Evolutionary conservation across 352 stramenopile species (phyloP).

Genomic region (Globisporangium paddicum): DNA sequence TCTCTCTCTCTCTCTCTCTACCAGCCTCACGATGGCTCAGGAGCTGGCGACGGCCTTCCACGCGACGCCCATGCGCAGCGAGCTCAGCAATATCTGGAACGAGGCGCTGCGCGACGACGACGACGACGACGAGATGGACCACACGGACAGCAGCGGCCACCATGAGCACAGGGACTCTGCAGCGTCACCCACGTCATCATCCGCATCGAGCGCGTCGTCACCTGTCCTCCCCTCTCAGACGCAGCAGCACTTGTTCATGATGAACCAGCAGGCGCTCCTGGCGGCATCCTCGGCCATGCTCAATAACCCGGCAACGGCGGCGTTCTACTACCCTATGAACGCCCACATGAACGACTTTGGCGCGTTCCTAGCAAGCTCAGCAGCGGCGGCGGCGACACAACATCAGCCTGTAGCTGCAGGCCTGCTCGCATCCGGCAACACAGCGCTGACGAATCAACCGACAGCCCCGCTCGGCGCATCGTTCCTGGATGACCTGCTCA

Average conservation of each 20-base stretch:
- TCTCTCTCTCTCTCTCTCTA: not conserved
- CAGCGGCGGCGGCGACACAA: not conserved
- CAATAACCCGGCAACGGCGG: not conserved
- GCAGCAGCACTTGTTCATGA: not conserved
- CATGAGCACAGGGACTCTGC: not conserved
- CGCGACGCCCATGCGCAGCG: slow-evolving; percentile 8
- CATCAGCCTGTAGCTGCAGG: not conserved
- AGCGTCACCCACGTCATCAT: slow-evolving; percentile 4
- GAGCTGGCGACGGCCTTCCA: slow-evolving; percentile 12
- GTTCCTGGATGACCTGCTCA: slow-evolving; percentile 46
- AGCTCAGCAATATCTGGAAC: slow-evolving; percentile 12
- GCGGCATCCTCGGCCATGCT: not conserved
- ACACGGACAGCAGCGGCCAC: not conserved
- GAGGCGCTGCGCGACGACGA: slow-evolving; percentile 7
- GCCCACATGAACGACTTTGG: slow-evolving; percentile 25
- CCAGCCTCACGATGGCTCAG: slow-evolving; percentile 3
- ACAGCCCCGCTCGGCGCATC: not conserved
- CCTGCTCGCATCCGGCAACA: not conserved
- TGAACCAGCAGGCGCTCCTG: slow-evolving; percentile 6
- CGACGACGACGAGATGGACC: slow-evolving; percentile 2
- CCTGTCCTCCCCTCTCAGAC: slow-evolving; percentile 1
- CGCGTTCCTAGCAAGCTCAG: slow-evolving; percentile 21
- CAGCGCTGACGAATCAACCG: not conserved
- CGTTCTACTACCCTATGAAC: slow-evolving; percentile 6
- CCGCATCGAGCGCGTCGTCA: slow-evolving; percentile 3